Conservation (phyloP, 2,329 filamentous ascomycete species). For the Ilyonectria robusta region DNA sequence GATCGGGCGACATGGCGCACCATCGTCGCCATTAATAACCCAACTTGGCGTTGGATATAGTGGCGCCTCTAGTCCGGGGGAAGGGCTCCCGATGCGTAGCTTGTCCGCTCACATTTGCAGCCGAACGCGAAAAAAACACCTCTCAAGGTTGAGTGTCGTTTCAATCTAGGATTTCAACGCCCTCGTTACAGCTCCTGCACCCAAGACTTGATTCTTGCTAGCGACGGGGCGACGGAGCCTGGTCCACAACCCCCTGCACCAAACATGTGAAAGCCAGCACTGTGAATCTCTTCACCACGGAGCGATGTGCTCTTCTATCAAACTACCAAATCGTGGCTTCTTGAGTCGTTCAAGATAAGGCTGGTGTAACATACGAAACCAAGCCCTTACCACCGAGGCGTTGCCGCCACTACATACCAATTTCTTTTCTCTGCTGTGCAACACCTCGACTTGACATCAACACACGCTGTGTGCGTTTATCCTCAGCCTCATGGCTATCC, state of each 20-base stretch:
- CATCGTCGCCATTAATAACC: background rate
- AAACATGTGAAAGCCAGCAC: constrained; percentile 42
- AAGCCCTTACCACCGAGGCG: constrained; percentile 1
- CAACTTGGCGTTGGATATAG: background rate
- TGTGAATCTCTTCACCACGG: background rate
- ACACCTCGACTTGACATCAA: constrained; percentile 8
- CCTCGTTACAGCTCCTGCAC: constrained; percentile 34
- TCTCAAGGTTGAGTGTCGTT: background rate
- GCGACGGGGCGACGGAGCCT: constrained; percentile 26
- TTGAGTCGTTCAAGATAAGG: constrained; percentile 9
- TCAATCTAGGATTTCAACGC: background rate
- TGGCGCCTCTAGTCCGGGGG: background rate
- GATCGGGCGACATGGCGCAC: constrained; percentile 24
- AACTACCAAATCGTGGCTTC: background rate
- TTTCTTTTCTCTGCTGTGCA: constrained; percentile 5
- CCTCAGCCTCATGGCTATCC: constrained; percentile 18
- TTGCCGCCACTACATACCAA: background rate
- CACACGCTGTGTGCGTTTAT: constrained; percentile 6
- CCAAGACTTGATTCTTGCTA: constrained; percentile 38
- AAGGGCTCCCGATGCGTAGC: background rate
- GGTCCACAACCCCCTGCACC: constrained; percentile 23
- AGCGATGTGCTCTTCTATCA: background rate
- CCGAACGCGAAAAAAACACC: background rate
- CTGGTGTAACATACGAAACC: background rate
- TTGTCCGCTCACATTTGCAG: background rate